Percentiles rank a stretch among this genome's conserved stretches.
Conservation (phyloP, 768 basidiomycete genomes). For the Baorangia bicolor region DNA sequence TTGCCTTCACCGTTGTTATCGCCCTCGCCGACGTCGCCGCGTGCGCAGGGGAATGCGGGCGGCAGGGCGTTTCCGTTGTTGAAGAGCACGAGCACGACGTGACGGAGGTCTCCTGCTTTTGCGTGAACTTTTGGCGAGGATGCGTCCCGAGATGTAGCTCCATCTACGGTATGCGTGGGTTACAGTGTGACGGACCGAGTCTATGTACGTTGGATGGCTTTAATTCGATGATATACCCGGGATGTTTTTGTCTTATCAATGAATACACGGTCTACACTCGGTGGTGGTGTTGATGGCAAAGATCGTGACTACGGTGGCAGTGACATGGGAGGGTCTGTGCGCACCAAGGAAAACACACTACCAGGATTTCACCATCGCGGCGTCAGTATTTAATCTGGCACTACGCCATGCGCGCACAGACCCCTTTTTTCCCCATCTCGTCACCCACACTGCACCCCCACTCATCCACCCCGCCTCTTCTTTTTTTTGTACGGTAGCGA, state of each 20-base stretch:
- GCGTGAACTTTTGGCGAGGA: no score
- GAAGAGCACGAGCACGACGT: background rate
- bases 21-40: constrained; percentile 20
- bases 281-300: no score
- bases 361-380: constrained; percentile 10
- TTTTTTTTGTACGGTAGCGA: background rate
- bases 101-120: no score
- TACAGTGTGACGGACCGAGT: no score
- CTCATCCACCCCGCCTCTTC: background rate
- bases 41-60: background rate
- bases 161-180: no score
- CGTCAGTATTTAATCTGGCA: constrained; percentile 18
- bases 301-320: no score
- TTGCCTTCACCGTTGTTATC: background rate
- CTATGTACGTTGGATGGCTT: no score
- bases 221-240: no score
- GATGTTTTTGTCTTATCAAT: no score
- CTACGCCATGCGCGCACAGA: constrained; percentile 26
- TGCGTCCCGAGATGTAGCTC: no score
- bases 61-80: constrained; percentile 11
- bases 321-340: constrained; percentile 11
- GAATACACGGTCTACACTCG: no score
- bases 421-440: constrained; percentile 10
- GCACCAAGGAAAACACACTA: background rate
- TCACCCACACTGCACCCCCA: constrained; percentile 8